Evolutionary conservation across 2,329 filamentous ascomycete species (phyloP).

Genomic region (Epichloe gansuensis): DNA sequence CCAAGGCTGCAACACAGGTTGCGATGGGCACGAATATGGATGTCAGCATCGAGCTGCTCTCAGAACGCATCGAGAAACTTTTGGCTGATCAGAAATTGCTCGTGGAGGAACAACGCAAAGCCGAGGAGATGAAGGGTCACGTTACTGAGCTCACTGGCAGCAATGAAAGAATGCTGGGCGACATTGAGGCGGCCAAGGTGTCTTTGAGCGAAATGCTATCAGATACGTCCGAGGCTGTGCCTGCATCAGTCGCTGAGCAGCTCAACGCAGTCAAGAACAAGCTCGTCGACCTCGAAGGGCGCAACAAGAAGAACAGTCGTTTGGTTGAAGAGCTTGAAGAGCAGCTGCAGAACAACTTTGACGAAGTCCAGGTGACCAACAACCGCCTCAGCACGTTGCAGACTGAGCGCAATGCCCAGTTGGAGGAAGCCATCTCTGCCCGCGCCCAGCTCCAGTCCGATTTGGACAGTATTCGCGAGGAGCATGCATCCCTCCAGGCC

Average conservation of each 20-base stretch:
- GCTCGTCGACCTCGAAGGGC: constrained; percentile 47
- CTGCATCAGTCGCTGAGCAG: constrained; percentile 40
- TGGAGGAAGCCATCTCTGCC: constrained; percentile 66
- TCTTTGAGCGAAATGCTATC: constrained; percentile 41
- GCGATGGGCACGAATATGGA: constrained; percentile 48
- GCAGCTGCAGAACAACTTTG: constrained; percentile 88
- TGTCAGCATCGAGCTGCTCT: constrained; percentile 55
- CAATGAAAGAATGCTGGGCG: constrained; percentile 46
- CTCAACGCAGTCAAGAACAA: constrained; percentile 53
- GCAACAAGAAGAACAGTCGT: constrained; percentile 82
- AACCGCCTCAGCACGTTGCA: constrained; percentile 79
- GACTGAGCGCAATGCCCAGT: constrained; percentile 57
- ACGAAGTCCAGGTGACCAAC: constrained; percentile 74
- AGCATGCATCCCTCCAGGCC: constrained; percentile 64
- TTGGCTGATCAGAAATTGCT: constrained; percentile 49
- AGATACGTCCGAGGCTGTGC: constrained; percentile 31
- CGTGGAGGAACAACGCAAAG: constrained; percentile 44
- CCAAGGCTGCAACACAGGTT: constrained; percentile 52
- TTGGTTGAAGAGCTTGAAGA: constrained; percentile 94
- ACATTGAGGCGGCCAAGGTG: constrained; percentile 49
- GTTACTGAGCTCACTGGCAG: constrained; percentile 43
- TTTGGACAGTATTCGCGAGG: constrained; percentile 53
- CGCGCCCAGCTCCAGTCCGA: constrained; percentile 53
- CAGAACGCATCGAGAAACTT: constrained; percentile 47
- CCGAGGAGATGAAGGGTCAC: constrained; percentile 42